Evolutionary conservation across 1,284 basidiomycete species (phyloP), one percentile per base, ranked within the genome.

Genomic region (Moesziomyces aphidis): DNA sequence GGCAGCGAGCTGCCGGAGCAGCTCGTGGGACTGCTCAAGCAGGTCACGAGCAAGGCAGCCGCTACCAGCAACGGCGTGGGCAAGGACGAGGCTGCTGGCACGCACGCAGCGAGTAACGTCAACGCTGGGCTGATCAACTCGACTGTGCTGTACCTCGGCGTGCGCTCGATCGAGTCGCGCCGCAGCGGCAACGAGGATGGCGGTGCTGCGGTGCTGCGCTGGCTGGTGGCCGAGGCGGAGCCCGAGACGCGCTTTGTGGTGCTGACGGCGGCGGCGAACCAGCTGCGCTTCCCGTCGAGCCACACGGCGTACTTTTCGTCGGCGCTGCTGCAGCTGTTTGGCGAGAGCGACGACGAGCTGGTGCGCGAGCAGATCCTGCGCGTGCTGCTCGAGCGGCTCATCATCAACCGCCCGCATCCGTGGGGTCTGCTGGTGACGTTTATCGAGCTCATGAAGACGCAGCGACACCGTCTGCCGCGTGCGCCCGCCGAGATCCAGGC

Each of bases 191-290:
- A 81, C 92, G 90, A 89, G 57, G 92, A 94, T 79, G 91, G 91
- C 21, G 93, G 93, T 50, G 92, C 93, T 39, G 89, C 91, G 61
- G 89, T 94, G 50, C 86, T 97, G 75, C 53, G 54, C 26, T 60
- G 92, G 85, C 88, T 98, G 61, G 90, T 92, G 45, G 88, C 89
- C 64, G 92, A 93, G 73, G 87, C 97, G 70, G 95, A 97, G 80
- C 89, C 91, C 45, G 97, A 99, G 90, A 94, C 95, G 92, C 93
- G 97, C 89, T 94, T 97, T 86, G 91, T 97, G 85, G 88, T 99
- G 74, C 87, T 97, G 73, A 93, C 91, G 74, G 91, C 94, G 21
- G 91, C 95, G 81, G 91, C 94, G 42, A 90, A 97, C 81, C 96
- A 99, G 85, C 88, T 99, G 68, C 93, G 97, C 80, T 86, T 78